phyloP scores from a whole-genome alignment of 2,329 filamentous ascomycete genomes.

The Ophiostoma novo-ulmi region DNA sequence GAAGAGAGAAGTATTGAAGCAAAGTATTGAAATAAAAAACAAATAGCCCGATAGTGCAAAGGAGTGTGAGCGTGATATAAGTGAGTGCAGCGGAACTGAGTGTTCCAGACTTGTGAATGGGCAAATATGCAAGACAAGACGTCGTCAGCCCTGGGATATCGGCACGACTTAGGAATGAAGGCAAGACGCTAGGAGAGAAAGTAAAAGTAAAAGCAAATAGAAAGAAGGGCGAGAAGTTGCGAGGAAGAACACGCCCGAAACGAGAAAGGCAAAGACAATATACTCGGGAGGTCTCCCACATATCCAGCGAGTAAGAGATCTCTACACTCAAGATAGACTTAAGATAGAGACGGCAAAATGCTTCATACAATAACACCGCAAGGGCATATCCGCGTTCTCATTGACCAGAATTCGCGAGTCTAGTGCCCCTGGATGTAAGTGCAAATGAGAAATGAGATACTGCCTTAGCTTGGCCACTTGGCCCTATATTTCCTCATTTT shows the following conservation, averaged over 20 bases:
- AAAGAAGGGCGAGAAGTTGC: not conserved
- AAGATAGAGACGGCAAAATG: not conserved
- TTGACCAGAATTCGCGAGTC: not conserved
- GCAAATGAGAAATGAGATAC: not conserved
- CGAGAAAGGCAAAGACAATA: not conserved
- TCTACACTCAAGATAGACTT: not conserved
- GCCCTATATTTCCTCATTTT: not conserved
- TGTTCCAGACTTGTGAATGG: constrained; percentile 14
- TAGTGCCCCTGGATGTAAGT: not conserved
- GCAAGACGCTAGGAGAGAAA: not conserved
- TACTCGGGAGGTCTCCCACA: constrained; percentile 5
- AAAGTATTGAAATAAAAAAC: not conserved
- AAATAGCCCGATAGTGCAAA: constrained; percentile 11
- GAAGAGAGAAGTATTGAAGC: not conserved
- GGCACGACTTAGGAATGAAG: constrained; percentile 18
- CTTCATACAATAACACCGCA: not conserved
- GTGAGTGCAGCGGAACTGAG: not conserved
- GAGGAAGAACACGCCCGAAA: not conserved
- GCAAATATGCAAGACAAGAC: constrained; percentile 4
- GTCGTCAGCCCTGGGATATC: constrained; percentile 17
- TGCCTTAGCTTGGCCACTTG: not conserved
- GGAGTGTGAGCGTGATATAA: constrained; percentile 10
- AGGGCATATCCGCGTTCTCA: not conserved
- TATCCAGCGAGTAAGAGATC: not conserved
- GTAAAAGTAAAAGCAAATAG: not conserved